Base-by-base conservation (phyloP, 2,329 filamentous ascomycete species). In the Malbranchea cinnamomea region DNA sequence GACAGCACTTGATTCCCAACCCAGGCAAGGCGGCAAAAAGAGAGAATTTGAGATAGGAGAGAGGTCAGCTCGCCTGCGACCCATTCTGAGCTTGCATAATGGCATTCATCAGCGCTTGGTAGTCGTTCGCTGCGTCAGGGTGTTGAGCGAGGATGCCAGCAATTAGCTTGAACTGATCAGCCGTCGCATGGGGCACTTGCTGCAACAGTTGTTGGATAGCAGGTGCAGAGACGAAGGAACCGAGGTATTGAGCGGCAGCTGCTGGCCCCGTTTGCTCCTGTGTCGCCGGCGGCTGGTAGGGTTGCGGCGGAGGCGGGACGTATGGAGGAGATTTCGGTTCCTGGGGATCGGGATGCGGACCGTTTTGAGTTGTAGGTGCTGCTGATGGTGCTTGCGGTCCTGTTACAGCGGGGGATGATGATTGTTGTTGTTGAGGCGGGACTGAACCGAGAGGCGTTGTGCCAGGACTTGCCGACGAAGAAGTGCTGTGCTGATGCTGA, bases 91-190 rank as follows among this genome's bases (percentile, higher is more conserved):
- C 48, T 32, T 54, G 42, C 18, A 52, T 44, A 22, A 64, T 39
- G 36, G 59, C 57, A 13, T 49, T 43, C 45, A 55, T 60, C 33
- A 64, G 41, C 16, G 55, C 38, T 5, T 49, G 43, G 31, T 61
- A 56, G 43, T 84, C 72, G 2, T 73, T 66, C 13, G 71, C 63
- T 0, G 80, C 71, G 13, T 65, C 66, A 0, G 73, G 71, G 32
- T 83, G 74, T 7, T 65, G 62, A 28, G 74, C 66, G 14, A 83
- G 63, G 9, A 87, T 74, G 22, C 68, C 64, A 30, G 68, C 65
- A 37, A 94, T 69, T 16, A 89, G 71, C 32, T 69, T 63, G 68
- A 89, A 77, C 47, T 91, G 80, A 10, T 68, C 59, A n/a, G 69
- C 62, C 26, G 74, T 65, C 62, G 79, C 81, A 28, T 68, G 67